Evolutionary conservation across 805 yeast species (phyloP).

Genomic region (Zygoascus bituminiphila): DNA sequence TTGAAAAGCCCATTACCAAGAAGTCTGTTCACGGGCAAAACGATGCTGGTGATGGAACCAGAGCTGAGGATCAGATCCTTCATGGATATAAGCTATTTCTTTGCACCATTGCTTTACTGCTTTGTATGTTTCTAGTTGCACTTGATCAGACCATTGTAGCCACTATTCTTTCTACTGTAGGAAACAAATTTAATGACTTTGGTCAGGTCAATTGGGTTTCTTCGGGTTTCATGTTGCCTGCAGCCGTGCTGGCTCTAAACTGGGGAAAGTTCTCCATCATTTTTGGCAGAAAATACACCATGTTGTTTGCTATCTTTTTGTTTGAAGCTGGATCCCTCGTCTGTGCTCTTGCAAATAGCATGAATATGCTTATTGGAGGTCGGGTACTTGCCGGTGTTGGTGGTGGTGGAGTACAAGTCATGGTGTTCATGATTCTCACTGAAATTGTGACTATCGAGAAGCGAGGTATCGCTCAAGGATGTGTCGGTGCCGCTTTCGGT

Average conservation of each 20-base stretch:
- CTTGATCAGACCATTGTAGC: constrained; percentile 48
- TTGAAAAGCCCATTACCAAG: background rate
- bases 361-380: constrained; percentile 60
- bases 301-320: constrained; percentile 22
- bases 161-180: constrained; percentile 35
- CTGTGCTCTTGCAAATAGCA: constrained; percentile 35
- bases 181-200: constrained; percentile 43
- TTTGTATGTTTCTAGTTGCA: constrained; percentile 21
- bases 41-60: constrained; percentile 10
- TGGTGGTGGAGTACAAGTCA: constrained; percentile 75
- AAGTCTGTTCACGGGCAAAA: background rate
- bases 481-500: constrained; percentile 31
- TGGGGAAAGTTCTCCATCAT: constrained; percentile 41
- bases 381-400: constrained; percentile 80
- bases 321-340: constrained; percentile 36
- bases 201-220: constrained; percentile 45
- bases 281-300: constrained; percentile 28
- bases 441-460: constrained; percentile 70
- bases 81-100: constrained; percentile 12
- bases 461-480: constrained; percentile 74
- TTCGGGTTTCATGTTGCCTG: constrained; percentile 52
- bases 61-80: constrained; percentile 8
- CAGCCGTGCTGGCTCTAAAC: constrained; percentile 49
- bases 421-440: constrained; percentile 65
- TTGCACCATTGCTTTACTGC: constrained; percentile 9